Base-by-base conservation (phyloP, 257 asterid species). In the Nicotiana tabacum region DNA sequence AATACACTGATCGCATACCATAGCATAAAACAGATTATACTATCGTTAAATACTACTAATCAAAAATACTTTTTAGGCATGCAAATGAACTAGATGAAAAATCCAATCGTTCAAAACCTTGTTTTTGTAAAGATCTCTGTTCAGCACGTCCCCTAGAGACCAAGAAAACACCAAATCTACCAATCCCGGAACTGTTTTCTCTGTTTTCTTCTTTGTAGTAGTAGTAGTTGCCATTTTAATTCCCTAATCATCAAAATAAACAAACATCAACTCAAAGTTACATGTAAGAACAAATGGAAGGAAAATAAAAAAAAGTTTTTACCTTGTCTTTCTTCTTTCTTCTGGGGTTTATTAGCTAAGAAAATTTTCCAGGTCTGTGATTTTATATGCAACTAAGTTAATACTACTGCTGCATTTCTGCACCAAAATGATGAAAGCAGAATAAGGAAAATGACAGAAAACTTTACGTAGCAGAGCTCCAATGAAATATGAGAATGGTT, bases 111-210 rank as follows among this genome's bases (percentile, higher is more conserved):
- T 69, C 32, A 82, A 81, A 7, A 87, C 93, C 90, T 84, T 65
- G 17, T 85, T n/a, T 80, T 5, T 86, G 89, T 90, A 88, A 61
- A 89, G 86, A 85, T 85, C 51, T 29, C 87, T 77, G 87, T 89
- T 89, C 83, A 89, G 68, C 1, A 90, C 78, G 77, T 88, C 90
- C 33, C 68, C 43, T 56, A 89, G 27, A 27, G 94, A 89, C 92
- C 92, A 90, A 9, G 91, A 85, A 64, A 90, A 89, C 24, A 89
- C 81, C 82, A 77, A n/a, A 30, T 86, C 84, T 27, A 81, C 67
- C 61, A 81, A 51, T 3, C 83, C 83, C 27, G 46, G 37, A 17
- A 46, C 27, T 29, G 18, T 30, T 57, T 81, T 81, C 78, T 66
- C 66, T 30, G 11, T 17, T 30, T 81, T 66, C 83, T 81, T 81